Percentiles rank a stretch among this genome's conserved stretches.
Evolutionary conservation across 192 early-diverging fungal genomes (phyloP).

Genomic region (Pecoramyces ruminantium): DNA sequence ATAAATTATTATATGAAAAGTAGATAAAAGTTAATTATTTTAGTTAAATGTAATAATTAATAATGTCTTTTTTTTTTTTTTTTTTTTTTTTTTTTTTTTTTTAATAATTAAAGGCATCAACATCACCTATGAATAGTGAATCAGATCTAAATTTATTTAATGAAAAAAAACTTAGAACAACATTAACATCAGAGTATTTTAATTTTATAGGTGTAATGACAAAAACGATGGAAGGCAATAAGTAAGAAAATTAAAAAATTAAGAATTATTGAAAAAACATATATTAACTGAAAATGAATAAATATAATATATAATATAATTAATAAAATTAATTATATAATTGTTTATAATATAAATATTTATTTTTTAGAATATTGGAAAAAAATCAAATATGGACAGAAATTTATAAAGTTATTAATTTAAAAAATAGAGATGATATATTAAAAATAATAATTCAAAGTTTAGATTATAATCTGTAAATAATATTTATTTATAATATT

Average conservation of each 20-base stretch:
- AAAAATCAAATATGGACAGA: constrained; percentile 61
- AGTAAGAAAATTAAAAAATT: constrained; percentile 7
- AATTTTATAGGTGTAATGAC: constrained; percentile 47
- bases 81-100: too few species aligned
- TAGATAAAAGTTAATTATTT: too few species aligned
- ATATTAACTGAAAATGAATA: too few species aligned
- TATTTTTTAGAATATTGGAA: constrained; percentile 34
- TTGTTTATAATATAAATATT: too few species aligned
- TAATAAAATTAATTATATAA: background rate
- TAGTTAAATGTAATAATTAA: too few species aligned
- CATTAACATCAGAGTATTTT: constrained; percentile 65
- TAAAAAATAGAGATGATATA: constrained; percentile 60
- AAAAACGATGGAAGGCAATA: constrained; percentile 44
- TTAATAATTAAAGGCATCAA: background rate
- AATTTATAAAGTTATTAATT: constrained; percentile 59
- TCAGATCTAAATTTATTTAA: background rate
- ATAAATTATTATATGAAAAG: too few species aligned
- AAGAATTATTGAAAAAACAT: background rate
- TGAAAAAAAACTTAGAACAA: constrained; percentile 1
- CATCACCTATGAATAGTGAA: background rate
- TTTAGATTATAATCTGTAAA: constrained; percentile 51
- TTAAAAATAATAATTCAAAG: constrained; percentile 51
- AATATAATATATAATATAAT: too few species aligned
- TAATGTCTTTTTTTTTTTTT: too few species aligned
- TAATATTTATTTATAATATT: background rate